Conservation (phyloP, 192 early-diverging fungal species). For the Fimicolochytrium jonesii region DNA sequence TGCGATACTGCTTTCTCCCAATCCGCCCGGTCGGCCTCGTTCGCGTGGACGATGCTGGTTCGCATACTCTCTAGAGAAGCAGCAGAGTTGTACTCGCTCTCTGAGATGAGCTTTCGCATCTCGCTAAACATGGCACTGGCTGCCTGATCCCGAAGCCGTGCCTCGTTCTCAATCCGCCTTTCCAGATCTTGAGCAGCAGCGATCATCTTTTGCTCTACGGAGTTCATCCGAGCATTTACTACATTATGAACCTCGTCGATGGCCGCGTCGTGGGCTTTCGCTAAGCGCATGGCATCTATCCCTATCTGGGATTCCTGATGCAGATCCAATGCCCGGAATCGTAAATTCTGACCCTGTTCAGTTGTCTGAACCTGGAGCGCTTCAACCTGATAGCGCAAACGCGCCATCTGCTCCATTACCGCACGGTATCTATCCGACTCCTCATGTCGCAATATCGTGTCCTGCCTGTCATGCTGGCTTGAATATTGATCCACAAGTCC, state of each 20-base stretch:
- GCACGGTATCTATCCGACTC: conserved; percentile 10
- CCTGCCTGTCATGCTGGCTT: conserved; percentile 17
- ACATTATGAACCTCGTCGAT: conserved; percentile 20
- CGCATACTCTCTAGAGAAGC: conserved; percentile 32
- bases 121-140: conserved; percentile 31
- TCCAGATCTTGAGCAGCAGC: conserved; percentile 21
- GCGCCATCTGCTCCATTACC: conserved; percentile 27
- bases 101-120: conserved; percentile 19
- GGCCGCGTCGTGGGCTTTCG: conserved; percentile 37
- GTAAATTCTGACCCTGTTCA: conserved; percentile 29
- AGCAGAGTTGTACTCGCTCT: conserved; percentile 20
- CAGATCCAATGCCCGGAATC: conserved; percentile 22
- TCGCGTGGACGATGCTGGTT: neutral
- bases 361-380: conserved; percentile 8
- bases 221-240: conserved; percentile 17
- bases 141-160: conserved; percentile 25
- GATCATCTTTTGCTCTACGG: conserved; percentile 24
- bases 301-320: conserved; percentile 29
- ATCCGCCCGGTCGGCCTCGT: conserved; percentile 34
- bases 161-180: conserved; percentile 30
- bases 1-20: conserved; percentile 10
- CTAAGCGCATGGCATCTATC: conserved; percentile 28
- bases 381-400: conserved; percentile 35
- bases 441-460: conserved; percentile 21
- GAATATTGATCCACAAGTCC: too few species aligned